Evolutionary conservation across 2,329 filamentous ascomycete genomes (phyloP), one percentile per base, ranked within the genome.

Genomic region (Botrytis byssoidea): DNA sequence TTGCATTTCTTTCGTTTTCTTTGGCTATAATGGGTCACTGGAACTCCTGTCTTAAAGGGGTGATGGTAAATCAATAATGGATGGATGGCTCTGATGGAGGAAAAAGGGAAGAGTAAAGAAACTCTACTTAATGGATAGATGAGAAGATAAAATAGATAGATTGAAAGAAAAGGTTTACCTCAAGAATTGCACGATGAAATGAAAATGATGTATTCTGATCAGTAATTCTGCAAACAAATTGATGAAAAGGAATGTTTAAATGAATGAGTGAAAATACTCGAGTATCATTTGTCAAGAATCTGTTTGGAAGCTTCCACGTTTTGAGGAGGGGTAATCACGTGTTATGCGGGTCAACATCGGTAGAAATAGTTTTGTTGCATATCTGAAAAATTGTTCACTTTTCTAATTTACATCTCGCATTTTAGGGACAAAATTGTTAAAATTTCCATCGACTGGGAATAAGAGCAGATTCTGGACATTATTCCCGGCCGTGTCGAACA

Each of bases 1-100:
- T 42, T 68, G 35, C 66, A 32, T 57, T 59, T 42, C 35, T 55
- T 37, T 67, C 32, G 18, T 37, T 29, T 68, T 29, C 66, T 69
- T 59, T 69, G 66, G 66, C 66, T 69, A 69, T 8, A 20, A 42
- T 8, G 8, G 55, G 14, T 6, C 10, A 42, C 42, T 32, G 2
- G 20, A 46, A 46, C 10, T 29, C 18, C 35, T 8, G 4, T 35
- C 14, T 40, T 22, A 22, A n/a, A 22, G 25, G 32, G 18, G 6
- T 32, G 37, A 32, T 44, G 48, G 48, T 59, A 57, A 16, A 69
- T 37, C 29, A 42, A 42, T 68, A 22, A 32, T 57, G 66, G 40
- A 59, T 25, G 46, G 32, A 5, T 44, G 18, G 3, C 9, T n/a
- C 7, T 69, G 37, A 44, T 69, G 37, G 10, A 6, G 10, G 64